Conservation (phyloP, 83 land plant species). For the Isoetes engelmannii region DNA sequence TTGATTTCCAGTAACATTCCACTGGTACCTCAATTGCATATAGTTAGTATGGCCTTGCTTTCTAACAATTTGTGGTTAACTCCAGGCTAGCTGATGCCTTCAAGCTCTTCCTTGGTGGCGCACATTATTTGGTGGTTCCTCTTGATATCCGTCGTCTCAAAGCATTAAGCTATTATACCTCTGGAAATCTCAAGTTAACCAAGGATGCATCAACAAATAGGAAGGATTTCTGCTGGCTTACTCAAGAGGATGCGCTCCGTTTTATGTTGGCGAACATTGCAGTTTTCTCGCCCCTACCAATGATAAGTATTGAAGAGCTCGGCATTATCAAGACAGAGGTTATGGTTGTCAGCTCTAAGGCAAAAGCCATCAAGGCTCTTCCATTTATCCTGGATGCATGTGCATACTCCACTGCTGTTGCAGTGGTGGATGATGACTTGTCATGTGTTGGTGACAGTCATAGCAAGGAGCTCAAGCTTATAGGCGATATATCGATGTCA, state of each 20-base stretch:
- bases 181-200: background rate
- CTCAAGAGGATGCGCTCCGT: slow-evolving; percentile 66
- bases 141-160: slow-evolving; percentile 11
- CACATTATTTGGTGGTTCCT: slow-evolving; percentile 60
- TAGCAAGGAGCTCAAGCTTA: slow-evolving; percentile 22
- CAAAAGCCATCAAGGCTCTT: slow-evolving; percentile 36
- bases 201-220: slow-evolving; percentile 10
- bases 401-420: slow-evolving; percentile 42
- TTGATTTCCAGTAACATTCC: too few relatives aligned
- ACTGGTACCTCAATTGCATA: too few relatives aligned
- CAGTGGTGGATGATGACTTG: slow-evolving; percentile 33
- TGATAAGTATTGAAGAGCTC: slow-evolving; percentile 47
- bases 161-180: background rate
- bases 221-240: slow-evolving; percentile 63
- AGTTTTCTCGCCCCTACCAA: slow-evolving; percentile 49
- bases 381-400: slow-evolving; percentile 34
- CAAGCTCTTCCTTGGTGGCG: slow-evolving; percentile 53
- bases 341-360: slow-evolving; percentile 31
- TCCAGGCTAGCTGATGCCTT: slow-evolving; percentile 61
- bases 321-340: slow-evolving; percentile 37
- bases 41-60: too few relatives aligned
- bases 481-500: slow-evolving; percentile 63
- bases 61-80: background rate
- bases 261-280: slow-evolving; percentile 64
- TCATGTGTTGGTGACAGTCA: background rate